These are phyloP conservation scores for Aureobasidium subglaciale DNA, from an alignment of 2,329 filamentous ascomycete genomes.

Conservation along the genomic window DNA sequence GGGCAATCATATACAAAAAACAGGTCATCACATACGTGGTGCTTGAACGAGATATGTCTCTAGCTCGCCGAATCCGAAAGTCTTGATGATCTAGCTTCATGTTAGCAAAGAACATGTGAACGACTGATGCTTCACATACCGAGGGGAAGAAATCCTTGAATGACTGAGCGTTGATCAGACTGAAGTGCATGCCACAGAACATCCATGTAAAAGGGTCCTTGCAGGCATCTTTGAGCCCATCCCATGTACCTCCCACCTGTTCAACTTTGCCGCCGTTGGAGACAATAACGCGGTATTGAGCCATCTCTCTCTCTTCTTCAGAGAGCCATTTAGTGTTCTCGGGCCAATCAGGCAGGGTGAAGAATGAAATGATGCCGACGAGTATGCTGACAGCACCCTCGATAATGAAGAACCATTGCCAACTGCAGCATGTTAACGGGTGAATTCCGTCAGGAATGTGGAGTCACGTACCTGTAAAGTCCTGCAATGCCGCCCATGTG, in stretches of 20 bases:
- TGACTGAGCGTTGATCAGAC: slow-evolving; percentile 27
- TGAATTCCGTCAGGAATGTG: not conserved
- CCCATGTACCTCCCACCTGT: slow-evolving; percentile 36
- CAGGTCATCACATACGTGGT: too few relatives aligned
- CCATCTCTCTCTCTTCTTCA: slow-evolving; percentile 47
- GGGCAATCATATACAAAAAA: too few relatives aligned
- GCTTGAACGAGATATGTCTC: slow-evolving; percentile 37
- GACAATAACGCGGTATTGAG: slow-evolving; percentile 29
- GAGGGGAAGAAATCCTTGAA: slow-evolving; percentile 31
- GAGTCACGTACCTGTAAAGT: slow-evolving; percentile 25
- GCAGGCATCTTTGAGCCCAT: slow-evolving; percentile 29
- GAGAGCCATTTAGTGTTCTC: slow-evolving; percentile 47
- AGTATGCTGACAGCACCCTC: slow-evolving; percentile 31
- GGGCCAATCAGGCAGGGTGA: slow-evolving; percentile 37
- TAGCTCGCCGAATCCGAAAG: not conserved
- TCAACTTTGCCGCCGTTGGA: slow-evolving; percentile 30
- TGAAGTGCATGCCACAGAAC: slow-evolving; percentile 36
- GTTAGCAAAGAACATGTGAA: not conserved
- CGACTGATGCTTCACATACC: slow-evolving; percentile 15
- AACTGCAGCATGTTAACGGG: not conserved
- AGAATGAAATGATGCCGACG: not conserved
- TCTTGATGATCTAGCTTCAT: not conserved
- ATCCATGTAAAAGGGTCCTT: slow-evolving; percentile 35
- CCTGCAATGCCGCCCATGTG: slow-evolving; percentile 30
- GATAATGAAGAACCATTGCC: slow-evolving; percentile 40